Conservation (phyloP, 257 asterid species). For the Perilla frutescens region DNA sequence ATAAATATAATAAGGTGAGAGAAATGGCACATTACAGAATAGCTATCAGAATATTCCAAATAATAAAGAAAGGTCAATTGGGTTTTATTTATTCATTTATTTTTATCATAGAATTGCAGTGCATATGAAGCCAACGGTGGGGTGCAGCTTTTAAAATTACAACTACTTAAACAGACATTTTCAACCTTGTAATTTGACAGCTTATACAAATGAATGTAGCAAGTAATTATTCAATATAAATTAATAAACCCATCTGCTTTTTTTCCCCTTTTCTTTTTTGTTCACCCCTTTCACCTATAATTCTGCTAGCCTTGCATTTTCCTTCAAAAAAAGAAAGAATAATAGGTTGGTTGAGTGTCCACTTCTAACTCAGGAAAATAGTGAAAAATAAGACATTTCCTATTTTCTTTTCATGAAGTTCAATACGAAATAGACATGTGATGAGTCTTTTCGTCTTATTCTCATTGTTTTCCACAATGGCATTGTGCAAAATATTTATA, state of each 20-base stretch:
- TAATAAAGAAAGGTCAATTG: conserved; percentile 20
- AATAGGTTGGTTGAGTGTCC: conserved; percentile 60
- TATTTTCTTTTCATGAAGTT: background rate
- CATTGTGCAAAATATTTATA: background rate
- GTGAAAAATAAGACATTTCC: background rate
- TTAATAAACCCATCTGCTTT: background rate
- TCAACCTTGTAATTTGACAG: conserved; percentile 27
- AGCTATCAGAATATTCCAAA: conserved; percentile 33
- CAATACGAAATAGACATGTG: background rate
- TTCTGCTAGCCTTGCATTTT: conserved; percentile 51
- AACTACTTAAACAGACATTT: conserved; percentile 24
- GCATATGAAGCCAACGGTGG: conserved; percentile 32
- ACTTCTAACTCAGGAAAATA: conserved; percentile 35
- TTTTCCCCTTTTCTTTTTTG: conserved; percentile 33
- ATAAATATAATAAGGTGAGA: background rate
- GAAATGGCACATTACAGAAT: conserved; percentile 17
- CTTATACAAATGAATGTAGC: background rate
- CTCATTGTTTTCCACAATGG: background rate
- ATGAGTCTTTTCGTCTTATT: background rate
- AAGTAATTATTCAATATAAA: background rate
- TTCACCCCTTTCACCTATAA: conserved; percentile 48
- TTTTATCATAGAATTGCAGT: conserved; percentile 6
- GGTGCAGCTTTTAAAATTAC: conserved; percentile 13
- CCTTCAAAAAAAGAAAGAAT: conserved; percentile 30
- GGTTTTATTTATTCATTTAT: background rate